Base-by-base conservation (phyloP, 169 alveolate species). In the Plasmodium ovale region DNA sequence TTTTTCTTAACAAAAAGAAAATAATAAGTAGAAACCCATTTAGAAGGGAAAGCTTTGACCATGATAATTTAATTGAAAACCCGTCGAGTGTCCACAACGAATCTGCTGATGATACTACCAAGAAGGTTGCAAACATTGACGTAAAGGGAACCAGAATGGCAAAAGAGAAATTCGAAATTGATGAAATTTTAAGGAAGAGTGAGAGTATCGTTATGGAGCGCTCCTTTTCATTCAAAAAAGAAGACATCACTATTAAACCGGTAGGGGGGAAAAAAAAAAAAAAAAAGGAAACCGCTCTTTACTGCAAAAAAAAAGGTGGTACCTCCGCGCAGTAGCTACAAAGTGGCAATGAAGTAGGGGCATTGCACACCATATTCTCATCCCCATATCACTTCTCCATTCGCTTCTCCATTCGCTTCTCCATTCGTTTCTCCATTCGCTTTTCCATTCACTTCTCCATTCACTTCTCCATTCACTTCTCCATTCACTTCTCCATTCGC, bases 171-270 rank as follows among this genome's bases (percentile, higher is more conserved):
- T 19, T 16, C 3, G 84, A 82, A 82, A 82, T 82, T 12, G 60
- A 82, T n/a, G 60, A 82, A 65, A 82, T 82, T 67, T 39, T 64
- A 59, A 82, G 51, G 44, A 68, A 82, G 27, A 49, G 90, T 25
- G 72, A 82, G 67, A 23, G 23, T 31, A 31, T 82, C 10, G 21
- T 27, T n/a, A 23, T 82, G 47, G 90, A 68, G 16, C 68, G 90
- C n/a, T 82, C 90, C 33, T 82, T 82, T 37, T 82, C 90, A 3
- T 82, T 82, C 25, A 42, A 33, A 44, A 65, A 25, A 37, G 58
- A 59, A 6, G 64, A 65, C 47, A 65, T 82, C 47, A 49, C 33
- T 5, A 82, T 82, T 51, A 82, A 82, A 16, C 90, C 90, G 72
- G 90, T 82, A 79, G 7, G 65, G 14, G 5, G 29, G 10, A 33